Percentiles rank a stretch among this genome's conserved stretches.
Conservation (phyloP, 371 early-diverging fungal genomes). For the Batrachochytrium dendrobatidis region DNA sequence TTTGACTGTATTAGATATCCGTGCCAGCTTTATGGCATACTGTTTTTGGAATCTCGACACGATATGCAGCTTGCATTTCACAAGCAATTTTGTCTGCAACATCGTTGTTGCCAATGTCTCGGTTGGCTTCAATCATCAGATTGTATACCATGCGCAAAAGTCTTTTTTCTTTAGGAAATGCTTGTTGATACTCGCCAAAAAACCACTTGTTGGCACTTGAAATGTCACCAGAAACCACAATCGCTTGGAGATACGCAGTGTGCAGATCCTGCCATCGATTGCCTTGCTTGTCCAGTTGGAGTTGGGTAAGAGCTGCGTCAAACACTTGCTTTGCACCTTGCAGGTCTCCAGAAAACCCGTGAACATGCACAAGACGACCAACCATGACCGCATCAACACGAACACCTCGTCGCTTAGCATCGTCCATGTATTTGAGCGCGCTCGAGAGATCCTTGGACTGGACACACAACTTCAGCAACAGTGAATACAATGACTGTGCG, state of each 20-base stretch:
- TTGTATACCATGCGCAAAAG: background rate
- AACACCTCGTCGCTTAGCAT: constrained; percentile 8
- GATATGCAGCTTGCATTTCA: background rate
- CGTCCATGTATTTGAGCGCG: constrained; percentile 4
- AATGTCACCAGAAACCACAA: background rate
- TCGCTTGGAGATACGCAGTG: constrained; percentile 8
- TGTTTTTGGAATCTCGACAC: too few relatives aligned
- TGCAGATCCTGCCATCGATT: constrained; percentile 7
- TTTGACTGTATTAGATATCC: too few relatives aligned
- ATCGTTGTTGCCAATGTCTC: background rate
- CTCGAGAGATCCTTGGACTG: background rate
- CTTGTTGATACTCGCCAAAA: background rate
- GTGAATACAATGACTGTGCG: background rate
- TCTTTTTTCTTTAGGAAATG: background rate
- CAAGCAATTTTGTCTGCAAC: background rate
- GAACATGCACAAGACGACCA: constrained; percentile 13
- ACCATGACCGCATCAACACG: constrained; percentile 9
- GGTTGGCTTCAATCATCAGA: background rate
- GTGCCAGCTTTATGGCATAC: too few relatives aligned
- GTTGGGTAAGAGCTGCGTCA: constrained; percentile 5
- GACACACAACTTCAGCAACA: constrained; percentile 11
- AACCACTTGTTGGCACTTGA: background rate
- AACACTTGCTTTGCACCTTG: constrained; percentile 6
- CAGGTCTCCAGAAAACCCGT: constrained; percentile 3
- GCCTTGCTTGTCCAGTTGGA: background rate